Base-by-base conservation (phyloP, 1,139 yeast genomes). In the Saccharomycopsis hybrid region DNA sequence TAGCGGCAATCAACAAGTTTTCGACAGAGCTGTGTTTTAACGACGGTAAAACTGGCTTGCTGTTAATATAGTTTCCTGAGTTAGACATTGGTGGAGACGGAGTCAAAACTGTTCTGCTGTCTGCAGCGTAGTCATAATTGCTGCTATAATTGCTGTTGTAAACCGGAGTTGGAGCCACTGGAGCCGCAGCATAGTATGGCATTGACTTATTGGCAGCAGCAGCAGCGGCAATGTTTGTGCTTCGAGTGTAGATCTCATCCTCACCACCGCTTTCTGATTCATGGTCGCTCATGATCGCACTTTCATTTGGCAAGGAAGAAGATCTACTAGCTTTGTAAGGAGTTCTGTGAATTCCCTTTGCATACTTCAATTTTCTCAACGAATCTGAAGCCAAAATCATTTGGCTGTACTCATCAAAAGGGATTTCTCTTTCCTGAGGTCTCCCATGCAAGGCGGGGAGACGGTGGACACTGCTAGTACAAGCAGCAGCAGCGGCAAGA, bases 371-470 rank as follows among this genome's bases (percentile, higher is more conserved):
- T 7, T 51, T 44, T 31, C 54, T 29, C 5, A 51, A 33, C 2
- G 43, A 41, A 30, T 47, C 49, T 2, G 40, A 27, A 28, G 54
- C 54, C 9, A 30, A 35, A 25, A 51, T 51, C 39, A 51, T 51
- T 30, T 51, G 47, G 24, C 29, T 31, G 30, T 51, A 51, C 38
- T 50, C 53, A 24, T 47, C 53, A 44, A 5, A 32, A 28, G 45
- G n/a, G 30, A 40, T 31, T n/a, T n/a, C n/a, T n/a, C n/a, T n/a
- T n/a, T n/a, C n/a, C n/a, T n/a, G n/a, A n/a, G n/a, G n/a, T n/a
- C n/a, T n/a, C n/a, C n/a, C n/a, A 5, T 8, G 39, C 24, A 8
- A 5, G n/a, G 29, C 24, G 32, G 47, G 32, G n/a, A n/a, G n/a
- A n/a, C n/a, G n/a, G n/a, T n/a, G n/a, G n/a, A n/a, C n/a, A n/a